These are phyloP conservation scores for Psilocybe tampanensis DNA, from an alignment of 768 basidiomycete species.

Conservation along the genomic window DNA sequence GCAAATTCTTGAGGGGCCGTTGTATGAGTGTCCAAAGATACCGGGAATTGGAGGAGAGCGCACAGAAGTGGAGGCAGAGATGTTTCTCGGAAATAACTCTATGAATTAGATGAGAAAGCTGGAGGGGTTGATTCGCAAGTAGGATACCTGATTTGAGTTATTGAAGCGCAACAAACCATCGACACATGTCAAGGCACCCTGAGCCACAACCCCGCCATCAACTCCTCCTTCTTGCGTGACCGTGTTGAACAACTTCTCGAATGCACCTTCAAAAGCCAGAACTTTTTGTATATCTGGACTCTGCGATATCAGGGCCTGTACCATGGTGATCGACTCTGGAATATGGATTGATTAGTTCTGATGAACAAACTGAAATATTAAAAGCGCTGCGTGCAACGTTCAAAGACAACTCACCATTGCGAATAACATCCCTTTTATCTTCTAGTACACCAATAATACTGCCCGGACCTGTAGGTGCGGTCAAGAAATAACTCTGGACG, in stretches of 20 bases:
- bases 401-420: slow-evolving; percentile 60
- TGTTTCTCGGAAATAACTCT: slow-evolving; percentile 98
- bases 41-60: slow-evolving; percentile 71
- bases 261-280: slow-evolving; percentile 94
- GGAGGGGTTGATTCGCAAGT: background rate
- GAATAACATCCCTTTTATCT: slow-evolving; percentile 86
- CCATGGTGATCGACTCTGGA: slow-evolving; percentile 79
- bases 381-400: background rate
- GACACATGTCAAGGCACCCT: slow-evolving; percentile 84
- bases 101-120: slow-evolving; percentile 15
- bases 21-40: slow-evolving; percentile 56
- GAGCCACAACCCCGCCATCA: slow-evolving; percentile 86
- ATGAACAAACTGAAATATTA: background rate
- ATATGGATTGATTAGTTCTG: background rate
- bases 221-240: slow-evolving; percentile 87
- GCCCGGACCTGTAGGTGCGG: slow-evolving; percentile 73
- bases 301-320: slow-evolving; percentile 80
- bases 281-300: slow-evolving; percentile 96
- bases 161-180: slow-evolving; percentile 92
- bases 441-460: slow-evolving; percentile 77
- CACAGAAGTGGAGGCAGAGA: slow-evolving; percentile 68
- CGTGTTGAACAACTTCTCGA: slow-evolving; percentile 92
- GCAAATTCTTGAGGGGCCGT: slow-evolving; percentile 86
- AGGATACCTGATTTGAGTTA: slow-evolving; percentile 87
- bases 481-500: slow-evolving; percentile 92